Base-by-base conservation (phyloP, 176 grass and related monocot genomes). In the Phoenix dactylifera region DNA sequence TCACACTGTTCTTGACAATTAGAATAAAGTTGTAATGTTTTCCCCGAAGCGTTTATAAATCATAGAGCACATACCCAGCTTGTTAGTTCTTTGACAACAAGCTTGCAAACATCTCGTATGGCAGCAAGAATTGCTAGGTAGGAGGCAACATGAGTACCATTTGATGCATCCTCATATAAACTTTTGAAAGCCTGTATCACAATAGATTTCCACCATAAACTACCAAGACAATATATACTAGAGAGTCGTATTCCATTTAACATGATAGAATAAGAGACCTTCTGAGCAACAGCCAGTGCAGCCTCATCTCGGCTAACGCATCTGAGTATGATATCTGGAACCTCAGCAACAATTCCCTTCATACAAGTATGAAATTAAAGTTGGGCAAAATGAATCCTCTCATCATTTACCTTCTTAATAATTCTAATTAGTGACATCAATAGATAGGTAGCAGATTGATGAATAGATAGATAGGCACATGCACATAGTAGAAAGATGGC, bases 301-400 rank as follows among this genome's bases (percentile, higher is more conserved):
- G 86, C 86, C 75, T 90, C 86, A 72, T 96, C 91, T 65, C 86
- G 80, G 65, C 80, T 87, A 35, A 85, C 65, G 77, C 80, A 96
- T 85, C 72, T 96, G 16, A 76, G 66, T 74, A 96, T 77, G 72
- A 90, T 96, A 64, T 90, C 91, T 57, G 83, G 80, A 74, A 96
- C 83, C 74, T 96, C 86, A 19, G 75, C 57, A 49, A 96, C 82
- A 72, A 96, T 75, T 64, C 76, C 89, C 91, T 96, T 63, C 56
- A 77, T 18, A 82, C 3, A 79, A 71, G 3, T 15, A 56, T 55
- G 52, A 44, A 39, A 65, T 18, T 4, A 55, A 56, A 0, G n/a
- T 39, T 16, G 35, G 16, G 7, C 7, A 44, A 44, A 44, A 12
- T 44, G 35, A 44, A 44, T 44, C 35, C 35, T 6, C 35, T 44